A percentile compares a stretch with the other conserved stretches of the same genome.
phyloP scores from a whole-genome alignment of 805 yeast genomes.

The Ogataea chonburiensis region DNA sequence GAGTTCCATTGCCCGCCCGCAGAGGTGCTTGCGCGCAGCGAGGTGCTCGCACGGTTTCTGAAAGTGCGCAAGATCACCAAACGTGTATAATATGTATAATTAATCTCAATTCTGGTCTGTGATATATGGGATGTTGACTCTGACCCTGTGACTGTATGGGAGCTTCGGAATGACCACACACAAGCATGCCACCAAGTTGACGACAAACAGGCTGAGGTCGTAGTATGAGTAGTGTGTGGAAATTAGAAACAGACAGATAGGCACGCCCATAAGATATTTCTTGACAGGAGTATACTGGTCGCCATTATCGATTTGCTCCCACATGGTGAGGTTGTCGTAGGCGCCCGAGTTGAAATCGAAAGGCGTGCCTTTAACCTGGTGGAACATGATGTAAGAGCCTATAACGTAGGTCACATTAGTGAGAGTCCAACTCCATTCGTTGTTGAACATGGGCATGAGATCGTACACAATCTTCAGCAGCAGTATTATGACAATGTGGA shows the following conservation, averaged over 20 bases:
- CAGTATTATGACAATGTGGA: conserved; percentile 80
- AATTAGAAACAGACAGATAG: conserved; percentile 78
- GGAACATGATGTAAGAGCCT: conserved; percentile 95
- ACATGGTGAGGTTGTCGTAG: conserved; percentile 92
- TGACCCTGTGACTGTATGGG: conserved; percentile 75
- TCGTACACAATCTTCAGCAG: conserved; percentile 75
- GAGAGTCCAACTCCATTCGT: conserved; percentile 89
- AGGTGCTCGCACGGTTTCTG: conserved; percentile 19
- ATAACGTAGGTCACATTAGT: conserved; percentile 87
- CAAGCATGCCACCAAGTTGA: conserved; percentile 78
- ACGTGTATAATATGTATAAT: conserved; percentile 6
- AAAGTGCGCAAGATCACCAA: conserved; percentile 22
- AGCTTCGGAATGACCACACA: conserved; percentile 90
- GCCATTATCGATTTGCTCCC: conserved; percentile 92
- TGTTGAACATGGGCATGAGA: conserved; percentile 74
- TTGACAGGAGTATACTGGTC: conserved; percentile 97
- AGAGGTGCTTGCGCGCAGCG: conserved; percentile 24
- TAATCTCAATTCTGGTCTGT: conserved; percentile 32
- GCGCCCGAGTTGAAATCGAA: conserved; percentile 97
- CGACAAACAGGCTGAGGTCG: conserved; percentile 71
- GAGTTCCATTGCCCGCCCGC: conserved; percentile 27
- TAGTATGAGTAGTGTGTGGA: conserved; percentile 90
- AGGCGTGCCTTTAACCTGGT: conserved; percentile 94
- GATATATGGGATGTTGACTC: conserved; percentile 57
- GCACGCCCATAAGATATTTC: conserved; percentile 90